A percentile compares a stretch with the other conserved stretches of the same genome.
Evolutionary conservation across 306 rosid genomes (phyloP).

Genomic region (Delonix regia): DNA sequence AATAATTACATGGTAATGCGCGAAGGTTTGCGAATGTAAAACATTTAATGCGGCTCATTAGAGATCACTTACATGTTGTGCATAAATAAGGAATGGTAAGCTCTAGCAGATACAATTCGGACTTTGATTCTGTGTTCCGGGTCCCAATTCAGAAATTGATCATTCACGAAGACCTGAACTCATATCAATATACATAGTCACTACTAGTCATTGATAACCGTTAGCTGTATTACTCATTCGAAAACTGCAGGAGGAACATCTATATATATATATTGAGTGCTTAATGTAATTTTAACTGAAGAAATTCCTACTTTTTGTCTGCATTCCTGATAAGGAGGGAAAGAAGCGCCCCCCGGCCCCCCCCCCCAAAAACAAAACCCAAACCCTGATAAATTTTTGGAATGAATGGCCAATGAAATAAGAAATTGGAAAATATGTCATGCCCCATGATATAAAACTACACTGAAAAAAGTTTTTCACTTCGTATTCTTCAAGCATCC

Average conservation of each 20-base stretch:
- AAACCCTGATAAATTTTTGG: too few species aligned
- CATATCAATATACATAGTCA: conserved; percentile 26
- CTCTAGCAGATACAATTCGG: conserved; percentile 86
- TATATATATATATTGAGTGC: background rate
- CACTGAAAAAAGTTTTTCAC: too few species aligned
- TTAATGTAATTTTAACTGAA: background rate
- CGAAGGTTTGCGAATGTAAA: background rate
- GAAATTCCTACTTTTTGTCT: background rate
- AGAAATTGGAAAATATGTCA: too few species aligned
- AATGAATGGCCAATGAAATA: background rate
- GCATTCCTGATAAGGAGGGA: too few species aligned
- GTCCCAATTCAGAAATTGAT: conserved; percentile 88
- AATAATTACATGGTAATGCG: conserved; percentile 23
- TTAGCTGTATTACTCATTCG: background rate
- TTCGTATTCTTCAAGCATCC: too few species aligned
- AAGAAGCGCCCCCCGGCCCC: too few species aligned
- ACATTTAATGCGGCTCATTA: background rate
- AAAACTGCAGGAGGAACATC: conserved; percentile 8
- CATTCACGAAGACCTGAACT: conserved; percentile 81
- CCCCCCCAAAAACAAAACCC: too few species aligned
- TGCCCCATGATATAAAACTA: background rate
- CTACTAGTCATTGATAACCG: background rate
- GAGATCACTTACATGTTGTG: conserved; percentile 72
- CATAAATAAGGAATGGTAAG: conserved; percentile 87
- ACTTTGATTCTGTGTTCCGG: conserved; percentile 79